Evolutionary conservation across 1,139 yeast species (phyloP), one percentile per base, ranked within the genome.

Genomic region (Dujonia santamariae): DNA sequence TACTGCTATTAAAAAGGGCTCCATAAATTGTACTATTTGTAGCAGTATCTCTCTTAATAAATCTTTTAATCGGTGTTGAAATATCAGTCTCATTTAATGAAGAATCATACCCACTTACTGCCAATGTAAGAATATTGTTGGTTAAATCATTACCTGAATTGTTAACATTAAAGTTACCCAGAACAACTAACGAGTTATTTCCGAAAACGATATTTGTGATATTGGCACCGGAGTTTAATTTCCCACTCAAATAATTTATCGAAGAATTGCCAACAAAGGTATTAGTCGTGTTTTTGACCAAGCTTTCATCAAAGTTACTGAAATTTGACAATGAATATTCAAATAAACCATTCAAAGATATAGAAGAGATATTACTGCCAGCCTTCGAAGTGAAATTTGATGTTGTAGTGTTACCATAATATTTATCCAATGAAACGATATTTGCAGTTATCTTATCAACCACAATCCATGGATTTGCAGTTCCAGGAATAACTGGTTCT

Each of bases 321-420:
- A 85, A 86, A 53, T 88, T 87, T 3, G 75, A 62, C 31, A 80
- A 61, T 0, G 87, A 79, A 57, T 82, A 92, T 58, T 92, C 97
- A 53, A 90, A 86, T 28, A 92, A 50, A 2, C 95, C 94, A 53
- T 84, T 83, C 36, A 88, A 51, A 5, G 56, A 50, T 28, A 66
- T 45, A 36, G 59, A 46, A 4, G 61, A 30, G 16, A 30, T 38
- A 20, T 39, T 46, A 3, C 42, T 37, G 9, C 46, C 44, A 19
- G 47, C 38, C 14, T 43, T 48, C 2, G 67, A 56, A n/a, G 53
- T 42, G 39, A 63, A 63, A 6, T 8, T 29, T n/a, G 9, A 11
- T 19, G 13, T 29, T 11, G 65, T 54, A 30, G 54, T 49, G 36
- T 65, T 66, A 26, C 54, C 51, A 37, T 52, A 58, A 32, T 64